Evolutionary conservation across 2,329 filamentous ascomycete species (phyloP), one percentile per base, ranked within the genome.

Genomic region (Tolypocladium tropicale): DNA sequence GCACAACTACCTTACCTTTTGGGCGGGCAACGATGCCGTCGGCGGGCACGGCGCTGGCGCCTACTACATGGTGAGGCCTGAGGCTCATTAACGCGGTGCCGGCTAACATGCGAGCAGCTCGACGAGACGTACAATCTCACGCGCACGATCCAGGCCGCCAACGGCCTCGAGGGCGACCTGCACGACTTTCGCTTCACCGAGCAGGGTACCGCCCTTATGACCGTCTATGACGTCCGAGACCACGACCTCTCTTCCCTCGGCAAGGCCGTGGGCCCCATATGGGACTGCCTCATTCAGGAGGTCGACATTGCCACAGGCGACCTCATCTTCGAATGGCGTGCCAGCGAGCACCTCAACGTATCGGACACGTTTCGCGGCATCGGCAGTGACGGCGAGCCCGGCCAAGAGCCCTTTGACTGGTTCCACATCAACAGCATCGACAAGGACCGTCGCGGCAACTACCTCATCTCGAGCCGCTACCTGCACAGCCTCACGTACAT

Each of bases 21-120:
- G 58, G 57, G 76, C 76, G 11, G 62, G 72, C 34, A 70, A 76
- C 64, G 67, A 74, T 48, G 53, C 53, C 25, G 68, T 72, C 2
- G 69, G 69, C 2, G 76, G 74, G 3, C 73, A 77, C 60, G 75
- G 76, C 5, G 68, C 71, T 21, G 76, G 75, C 18, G 61, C 64
- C 53, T 73, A 75, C 55, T 74, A 75, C 60, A 74, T 79, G 76
- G 73, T 70, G 57, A 53, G 64, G 34, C 16, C 23, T 18, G 12
- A 18, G 9, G 12, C 14, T 12, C 2, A 4, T 25, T 12, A 14
- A 46, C 41, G 2, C 12, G 25, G 6, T 5, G 9, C 12, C 52
- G 21, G 41, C 41, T 21, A 6, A n/a, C 23, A 28, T 1, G 23
- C 18, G 16, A 12, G 18, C 12, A 59, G 55, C 49, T 59, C n/a